These are phyloP conservation scores for Zalaria sp. DNA, from an alignment of 2,329 filamentous ascomycete species.

Conservation along the genomic window DNA sequence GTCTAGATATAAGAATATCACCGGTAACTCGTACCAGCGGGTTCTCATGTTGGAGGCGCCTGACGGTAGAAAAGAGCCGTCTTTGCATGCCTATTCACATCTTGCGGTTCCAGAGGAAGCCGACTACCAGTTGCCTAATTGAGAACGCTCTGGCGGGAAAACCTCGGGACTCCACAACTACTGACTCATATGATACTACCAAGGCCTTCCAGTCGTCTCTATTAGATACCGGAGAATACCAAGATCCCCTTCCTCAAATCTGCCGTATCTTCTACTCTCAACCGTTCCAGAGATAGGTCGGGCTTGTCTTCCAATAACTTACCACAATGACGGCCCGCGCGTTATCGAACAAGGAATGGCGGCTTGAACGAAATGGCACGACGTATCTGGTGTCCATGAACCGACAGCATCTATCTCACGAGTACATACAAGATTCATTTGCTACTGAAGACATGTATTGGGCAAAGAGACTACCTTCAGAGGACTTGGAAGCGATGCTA, in stretches of 20 bases:
- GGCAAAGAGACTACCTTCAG: conserved; percentile 11
- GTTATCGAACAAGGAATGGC: background rate
- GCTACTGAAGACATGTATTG: conserved; percentile 15
- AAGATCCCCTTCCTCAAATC: too few species aligned
- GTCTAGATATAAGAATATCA: conserved; percentile 4
- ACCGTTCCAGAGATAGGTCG: too few species aligned
- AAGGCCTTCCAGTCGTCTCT: too few species aligned
- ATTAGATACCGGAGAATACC: too few species aligned
- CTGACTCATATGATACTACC: too few species aligned
- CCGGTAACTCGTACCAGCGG: conserved; percentile 48
- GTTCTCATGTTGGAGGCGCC: conserved; percentile 60
- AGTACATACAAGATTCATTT: conserved; percentile 15
- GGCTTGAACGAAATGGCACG: background rate
- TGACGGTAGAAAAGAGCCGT: conserved; percentile 42
- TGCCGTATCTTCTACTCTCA: too few species aligned
- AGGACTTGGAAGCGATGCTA: conserved; percentile 10
- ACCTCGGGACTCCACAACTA: too few species aligned
- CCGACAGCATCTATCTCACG: conserved; percentile 7
- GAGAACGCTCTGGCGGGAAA: too few species aligned
- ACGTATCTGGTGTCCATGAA: conserved; percentile 10
- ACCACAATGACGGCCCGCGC: too few species aligned
- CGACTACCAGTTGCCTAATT: too few species aligned
- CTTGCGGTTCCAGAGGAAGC: background rate
- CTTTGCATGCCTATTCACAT: conserved; percentile 18
- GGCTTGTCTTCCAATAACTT: too few species aligned